phyloP scores from a whole-genome alignment of 73 alveolate species.

The Blepharisma japonicum region DNA sequence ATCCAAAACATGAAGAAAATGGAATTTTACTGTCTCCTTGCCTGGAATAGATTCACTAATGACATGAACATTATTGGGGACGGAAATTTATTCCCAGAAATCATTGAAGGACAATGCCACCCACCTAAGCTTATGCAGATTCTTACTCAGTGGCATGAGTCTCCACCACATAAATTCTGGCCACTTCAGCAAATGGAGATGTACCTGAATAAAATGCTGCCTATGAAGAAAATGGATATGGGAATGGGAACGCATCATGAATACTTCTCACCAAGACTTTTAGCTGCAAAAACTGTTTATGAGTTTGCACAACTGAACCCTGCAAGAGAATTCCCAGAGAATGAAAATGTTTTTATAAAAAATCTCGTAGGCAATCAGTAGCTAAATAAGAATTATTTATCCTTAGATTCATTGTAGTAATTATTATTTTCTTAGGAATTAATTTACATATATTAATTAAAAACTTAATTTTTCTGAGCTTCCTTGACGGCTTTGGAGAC shows the following conservation, averaged over 20 bases:
- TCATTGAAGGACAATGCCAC: conserved; percentile 20
- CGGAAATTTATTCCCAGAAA: conserved; percentile 34
- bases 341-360: background rate
- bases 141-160: conserved; percentile 6
- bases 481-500: background rate
- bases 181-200: conserved; percentile 13
- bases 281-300: background rate
- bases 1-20: conserved; percentile 27
- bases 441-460: no score
- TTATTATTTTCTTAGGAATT: no score
- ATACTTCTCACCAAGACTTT: background rate
- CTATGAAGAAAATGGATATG: background rate
- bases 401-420: no score
- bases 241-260: conserved; percentile 36
- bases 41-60: conserved; percentile 24
- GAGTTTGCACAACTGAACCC: background rate
- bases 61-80: conserved; percentile 34
- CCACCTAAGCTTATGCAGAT: conserved; percentile 26
- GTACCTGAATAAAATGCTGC: conserved; percentile 18
- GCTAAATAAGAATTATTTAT: no score
- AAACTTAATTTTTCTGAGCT: no score
- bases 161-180: conserved; percentile 23
- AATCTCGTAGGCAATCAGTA: background rate
- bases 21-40: conserved; percentile 25
- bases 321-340: conserved; percentile 1